Evolutionary conservation across 1,284 basidiomycete species (phyloP).

Genomic region (Kwoniella shivajii): DNA sequence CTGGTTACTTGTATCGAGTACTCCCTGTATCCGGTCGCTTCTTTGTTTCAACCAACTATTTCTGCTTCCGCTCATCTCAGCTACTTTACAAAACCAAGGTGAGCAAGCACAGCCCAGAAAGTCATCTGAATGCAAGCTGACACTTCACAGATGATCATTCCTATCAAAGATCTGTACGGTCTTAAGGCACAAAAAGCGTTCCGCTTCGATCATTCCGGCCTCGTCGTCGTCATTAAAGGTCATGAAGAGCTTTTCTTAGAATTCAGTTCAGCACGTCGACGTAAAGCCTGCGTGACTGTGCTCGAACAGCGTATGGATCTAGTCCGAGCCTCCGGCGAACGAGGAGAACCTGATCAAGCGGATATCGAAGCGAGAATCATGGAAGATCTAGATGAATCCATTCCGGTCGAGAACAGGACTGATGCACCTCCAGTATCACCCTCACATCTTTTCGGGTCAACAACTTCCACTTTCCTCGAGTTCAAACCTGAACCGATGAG

Average conservation of each 20-base stretch:
- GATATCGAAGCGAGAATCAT: conserved; percentile 37
- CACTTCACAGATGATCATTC: conserved; percentile 79
- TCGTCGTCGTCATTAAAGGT: conserved; percentile 87
- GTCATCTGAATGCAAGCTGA: neutral
- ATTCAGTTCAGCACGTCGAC: conserved; percentile 75
- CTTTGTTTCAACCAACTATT: conserved; percentile 81
- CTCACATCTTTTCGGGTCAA: conserved; percentile 77
- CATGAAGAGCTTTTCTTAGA: conserved; percentile 98
- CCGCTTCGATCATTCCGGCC: conserved; percentile 82
- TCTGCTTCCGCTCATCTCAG: conserved; percentile 85
- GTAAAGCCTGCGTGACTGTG: conserved; percentile 71
- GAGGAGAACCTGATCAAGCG: conserved; percentile 14
- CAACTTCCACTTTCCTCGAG: conserved; percentile 89
- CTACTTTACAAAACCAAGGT: conserved; percentile 77
- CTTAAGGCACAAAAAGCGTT: conserved; percentile 83
- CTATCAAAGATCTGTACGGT: conserved; percentile 81
- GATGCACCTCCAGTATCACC: conserved; percentile 48
- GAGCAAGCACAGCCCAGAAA: conserved; percentile 30
- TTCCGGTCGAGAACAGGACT: conserved; percentile 51
- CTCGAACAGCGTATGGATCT: conserved; percentile 80
- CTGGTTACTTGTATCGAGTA: conserved; percentile 81
- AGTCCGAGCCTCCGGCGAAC: conserved; percentile 54
- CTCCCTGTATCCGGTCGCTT: conserved; percentile 82
- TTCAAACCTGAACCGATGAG: conserved; percentile 86
- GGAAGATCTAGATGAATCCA: conserved; percentile 45